These are phyloP conservation scores for Fraxinus latifolia DNA, from an alignment of 305 asterid species.

Conservation along the genomic window DNA sequence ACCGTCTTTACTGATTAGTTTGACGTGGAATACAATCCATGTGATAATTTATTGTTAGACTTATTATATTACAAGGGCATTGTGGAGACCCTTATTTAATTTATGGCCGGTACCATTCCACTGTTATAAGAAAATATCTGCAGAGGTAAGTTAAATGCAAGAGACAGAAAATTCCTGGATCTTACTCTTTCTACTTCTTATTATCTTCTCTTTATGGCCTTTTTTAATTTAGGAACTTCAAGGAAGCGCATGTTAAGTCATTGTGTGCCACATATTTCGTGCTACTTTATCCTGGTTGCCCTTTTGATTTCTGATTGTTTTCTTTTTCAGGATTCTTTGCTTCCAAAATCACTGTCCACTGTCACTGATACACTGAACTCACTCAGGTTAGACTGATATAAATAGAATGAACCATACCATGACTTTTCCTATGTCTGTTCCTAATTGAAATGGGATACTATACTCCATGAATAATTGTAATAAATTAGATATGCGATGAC, in stretches of 20 bases:
- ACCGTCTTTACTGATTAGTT: neutral
- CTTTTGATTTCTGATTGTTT: slow-evolving; percentile 23
- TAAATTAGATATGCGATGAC: neutral
- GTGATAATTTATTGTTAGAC: neutral
- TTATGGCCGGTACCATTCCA: neutral
- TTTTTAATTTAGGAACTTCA: neutral
- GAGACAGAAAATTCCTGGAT: neutral
- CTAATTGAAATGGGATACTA: neutral
- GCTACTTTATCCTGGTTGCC: slow-evolving; percentile 12
- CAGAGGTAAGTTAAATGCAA: neutral
- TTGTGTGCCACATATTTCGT: slow-evolving; percentile 7
- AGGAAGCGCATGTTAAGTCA: slow-evolving; percentile 4
- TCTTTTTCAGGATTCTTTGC: slow-evolving; percentile 35
- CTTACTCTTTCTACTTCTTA: neutral
- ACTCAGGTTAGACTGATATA: slow-evolving; percentile 44
- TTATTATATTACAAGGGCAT: neutral
- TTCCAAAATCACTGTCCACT: slow-evolving; percentile 31
- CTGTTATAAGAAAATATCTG: neutral
- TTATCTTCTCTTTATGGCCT: neutral
- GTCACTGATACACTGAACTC: slow-evolving; percentile 27
- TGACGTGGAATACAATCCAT: neutral
- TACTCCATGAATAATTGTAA: neutral
- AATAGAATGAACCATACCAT: slow-evolving; percentile 17
- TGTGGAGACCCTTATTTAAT: neutral
- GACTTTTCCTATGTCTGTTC: neutral